Evolutionary conservation across 2,329 filamentous ascomycete genomes (phyloP), one percentile per base, ranked within the genome.

Genomic region (Fusarium sp.): DNA sequence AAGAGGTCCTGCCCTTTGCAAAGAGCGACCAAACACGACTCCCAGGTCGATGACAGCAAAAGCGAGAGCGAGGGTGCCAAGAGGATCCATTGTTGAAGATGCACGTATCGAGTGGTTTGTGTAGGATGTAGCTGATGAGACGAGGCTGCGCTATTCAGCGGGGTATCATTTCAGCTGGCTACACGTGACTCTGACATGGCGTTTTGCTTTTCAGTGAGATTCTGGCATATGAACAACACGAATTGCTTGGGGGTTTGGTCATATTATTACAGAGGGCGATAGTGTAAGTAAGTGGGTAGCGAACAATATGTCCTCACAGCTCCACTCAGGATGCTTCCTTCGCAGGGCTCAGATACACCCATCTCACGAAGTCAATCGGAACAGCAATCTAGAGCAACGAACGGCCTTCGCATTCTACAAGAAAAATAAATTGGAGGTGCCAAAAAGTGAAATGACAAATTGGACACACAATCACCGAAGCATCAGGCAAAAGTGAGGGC

Each of bases 401-500:
- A 11, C 41, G 13, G 11, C 13, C 11, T 24, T 16, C 13, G 20
- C 43, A 24, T 45, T 2, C 4, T 7, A 20, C 22, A 13, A 45
- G 39, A 45, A 5, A 24, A 9, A 45, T 8, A 45, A 16, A 24
- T 22, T 8, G 3, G 0, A 10, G 7, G 16, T 27, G 11, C 0
- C 16, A 50, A 50, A 48, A 27, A 50, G 20, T 45, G 7, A 45
- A 24, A 8, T 4, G 4, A 24, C 7, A 29, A 7, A 6, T 2
- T 27, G 18, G 16, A 31, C 48, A 29, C 24, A 29, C 7, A 22
- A 7, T 29, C 24, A 11, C 24, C 6, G 5, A 29, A 31, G 18
- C 18, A 18, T 31, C 3, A 20, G 18, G 27, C 48, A 52, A 52
- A 52, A 57, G 22, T 8, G 1, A 78, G 83, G 83, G 83, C 83